Percentiles rank a stretch among this genome's conserved stretches.
Evolutionary conservation across 164 flowering plant species (phyloP).

Genomic region (Liriodendron chinense): DNA sequence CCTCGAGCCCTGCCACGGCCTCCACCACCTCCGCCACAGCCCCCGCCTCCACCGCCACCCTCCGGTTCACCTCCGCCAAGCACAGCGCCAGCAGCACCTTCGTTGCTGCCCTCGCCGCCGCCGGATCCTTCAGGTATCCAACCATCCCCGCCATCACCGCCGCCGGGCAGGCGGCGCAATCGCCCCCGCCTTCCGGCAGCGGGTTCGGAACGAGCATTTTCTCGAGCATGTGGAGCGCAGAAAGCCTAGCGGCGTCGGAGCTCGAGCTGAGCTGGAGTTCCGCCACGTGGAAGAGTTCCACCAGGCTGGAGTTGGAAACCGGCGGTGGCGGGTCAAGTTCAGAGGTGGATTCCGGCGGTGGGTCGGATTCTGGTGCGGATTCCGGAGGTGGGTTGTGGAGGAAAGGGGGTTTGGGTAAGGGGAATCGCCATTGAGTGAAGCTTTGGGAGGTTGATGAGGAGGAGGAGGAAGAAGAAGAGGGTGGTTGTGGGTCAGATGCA

Average conservation of each 20-base stretch:
- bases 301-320: slow-evolving; percentile 22
- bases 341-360: slow-evolving; percentile 8
- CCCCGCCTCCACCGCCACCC: slow-evolving; percentile 66
- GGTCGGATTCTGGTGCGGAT: slow-evolving; percentile 11
- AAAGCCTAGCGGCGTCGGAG: slow-evolving; percentile 31
- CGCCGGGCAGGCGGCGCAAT: slow-evolving; percentile 44
- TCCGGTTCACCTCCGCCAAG: slow-evolving; percentile 64
- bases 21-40: slow-evolving; percentile 53
- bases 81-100: slow-evolving; percentile 72
- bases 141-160: slow-evolving; percentile 53
- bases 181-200: slow-evolving; percentile 24
- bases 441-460: slow-evolving; percentile 84
- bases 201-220: slow-evolving; percentile 61
- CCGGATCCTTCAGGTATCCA: slow-evolving; percentile 24
- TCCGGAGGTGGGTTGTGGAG: slow-evolving; percentile 19
- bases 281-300: slow-evolving; percentile 61
- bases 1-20: slow-evolving; percentile 55
- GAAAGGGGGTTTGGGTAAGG: slow-evolving; percentile 42
- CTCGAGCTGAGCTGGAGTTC: slow-evolving; percentile 54
- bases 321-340: slow-evolving; percentile 18
- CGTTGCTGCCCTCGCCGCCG: slow-evolving; percentile 52
- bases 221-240: slow-evolving; percentile 58
- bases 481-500: slow-evolving; percentile 13
- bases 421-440: slow-evolving; percentile 89
- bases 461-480: slow-evolving; percentile 34